Percentiles rank a stretch among this genome's conserved stretches.
Conservation (phyloP, 2,329 filamentous ascomycete species). For the Colletotrichum zoysiae region DNA sequence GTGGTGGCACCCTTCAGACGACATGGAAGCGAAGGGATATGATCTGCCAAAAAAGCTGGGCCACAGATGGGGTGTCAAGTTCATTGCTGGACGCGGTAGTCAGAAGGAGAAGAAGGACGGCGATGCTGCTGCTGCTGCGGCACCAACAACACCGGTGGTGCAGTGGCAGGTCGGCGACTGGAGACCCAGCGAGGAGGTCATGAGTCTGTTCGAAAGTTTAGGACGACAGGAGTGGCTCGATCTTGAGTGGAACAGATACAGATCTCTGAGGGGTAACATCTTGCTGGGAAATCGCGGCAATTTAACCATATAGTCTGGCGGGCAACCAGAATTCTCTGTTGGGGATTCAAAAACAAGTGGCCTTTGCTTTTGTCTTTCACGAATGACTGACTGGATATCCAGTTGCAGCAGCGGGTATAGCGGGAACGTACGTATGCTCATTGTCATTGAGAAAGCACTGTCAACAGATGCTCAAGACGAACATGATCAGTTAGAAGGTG, state of each 20-base stretch:
- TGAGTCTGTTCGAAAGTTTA: conserved; percentile 43
- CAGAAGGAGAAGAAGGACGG: conserved; percentile 11
- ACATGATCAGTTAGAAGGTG: not conserved
- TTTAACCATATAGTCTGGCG: conserved; percentile 19
- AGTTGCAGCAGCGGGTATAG: no score
- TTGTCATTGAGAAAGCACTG: not conserved
- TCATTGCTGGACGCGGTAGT: conserved; percentile 35
- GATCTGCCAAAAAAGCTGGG: conserved; percentile 14
- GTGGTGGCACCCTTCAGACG: conserved; percentile 44
- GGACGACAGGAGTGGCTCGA: conserved; percentile 44
- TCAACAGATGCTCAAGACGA: not conserved
- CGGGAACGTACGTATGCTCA: no score
- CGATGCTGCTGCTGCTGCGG: conserved; percentile 8
- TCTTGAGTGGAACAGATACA: conserved; percentile 36
- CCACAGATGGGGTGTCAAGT: conserved; percentile 45
- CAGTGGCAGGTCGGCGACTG: conserved; percentile 46
- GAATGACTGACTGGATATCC: no score
- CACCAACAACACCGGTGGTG: conserved; percentile 36
- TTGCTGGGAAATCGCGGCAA: conserved; percentile 19
- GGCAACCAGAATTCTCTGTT: conserved; percentile 11
- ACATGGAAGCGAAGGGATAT: conserved; percentile 28
- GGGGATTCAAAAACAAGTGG: not conserved
- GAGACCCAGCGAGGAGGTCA: conserved; percentile 43
- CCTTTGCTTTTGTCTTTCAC: not conserved
- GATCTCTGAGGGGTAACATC: conserved; percentile 11